Evolutionary conservation across 2,329 filamentous ascomycete genomes (phyloP).

Genomic region (Arthroderma sp.): DNA sequence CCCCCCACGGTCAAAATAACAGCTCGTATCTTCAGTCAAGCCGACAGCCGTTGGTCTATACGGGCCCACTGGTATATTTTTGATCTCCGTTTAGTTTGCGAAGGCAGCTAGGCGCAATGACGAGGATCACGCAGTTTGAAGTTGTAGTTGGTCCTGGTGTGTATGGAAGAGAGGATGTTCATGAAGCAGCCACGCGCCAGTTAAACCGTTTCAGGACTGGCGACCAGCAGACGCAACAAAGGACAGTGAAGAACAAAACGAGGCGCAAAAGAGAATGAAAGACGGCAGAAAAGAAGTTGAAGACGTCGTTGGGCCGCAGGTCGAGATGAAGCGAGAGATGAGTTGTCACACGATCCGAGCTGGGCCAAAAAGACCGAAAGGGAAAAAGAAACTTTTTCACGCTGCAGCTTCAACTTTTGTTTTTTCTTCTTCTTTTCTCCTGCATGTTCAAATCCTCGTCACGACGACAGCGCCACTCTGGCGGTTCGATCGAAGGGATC

Average conservation of each 20-base stretch:
- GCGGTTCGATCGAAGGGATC: neutral
- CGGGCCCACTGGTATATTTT: too few species aligned
- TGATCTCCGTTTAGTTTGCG: too few species aligned
- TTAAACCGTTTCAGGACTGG: neutral
- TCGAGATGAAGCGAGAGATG: neutral
- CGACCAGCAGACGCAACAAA: neutral
- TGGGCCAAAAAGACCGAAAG: neutral
- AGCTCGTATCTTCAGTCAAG: neutral
- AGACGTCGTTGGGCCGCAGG: neutral
- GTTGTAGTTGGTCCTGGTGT: neutral
- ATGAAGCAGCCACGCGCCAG: neutral
- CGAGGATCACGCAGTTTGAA: neutral
- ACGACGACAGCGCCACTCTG: neutral
- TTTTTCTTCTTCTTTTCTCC: neutral
- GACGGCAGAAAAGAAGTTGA: neutral
- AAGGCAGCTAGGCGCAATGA: neutral
- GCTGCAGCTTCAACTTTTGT: neutral
- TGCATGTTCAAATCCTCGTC: too few species aligned
- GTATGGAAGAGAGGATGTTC: neutral
- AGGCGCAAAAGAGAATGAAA: neutral
- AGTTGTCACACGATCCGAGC: constrained; percentile 1
- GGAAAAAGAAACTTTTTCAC: neutral
- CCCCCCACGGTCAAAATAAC: neutral
- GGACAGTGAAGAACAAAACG: neutral
- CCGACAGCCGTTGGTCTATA: neutral